Conservation (phyloP, 1,139 yeast species). For the Zygosaccharomyces pseudobailii region DNA sequence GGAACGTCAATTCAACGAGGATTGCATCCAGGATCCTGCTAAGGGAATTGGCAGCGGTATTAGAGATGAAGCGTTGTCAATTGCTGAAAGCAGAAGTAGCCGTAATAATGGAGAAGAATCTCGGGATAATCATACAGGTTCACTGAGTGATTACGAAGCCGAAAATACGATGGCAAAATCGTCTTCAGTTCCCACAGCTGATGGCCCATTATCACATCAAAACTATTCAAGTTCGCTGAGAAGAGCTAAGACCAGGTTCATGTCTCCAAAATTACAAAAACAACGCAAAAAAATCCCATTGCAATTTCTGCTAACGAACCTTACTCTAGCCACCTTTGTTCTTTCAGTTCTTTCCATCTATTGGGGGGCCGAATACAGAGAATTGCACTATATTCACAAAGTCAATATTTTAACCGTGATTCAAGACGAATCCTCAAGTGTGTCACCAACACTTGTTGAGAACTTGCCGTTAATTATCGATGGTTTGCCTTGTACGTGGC, state of each 20-base stretch:
- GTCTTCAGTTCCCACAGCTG: neutral
- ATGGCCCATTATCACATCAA: neutral
- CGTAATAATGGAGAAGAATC: neutral
- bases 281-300: constrained; percentile 11
- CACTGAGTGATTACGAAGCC: neutral
- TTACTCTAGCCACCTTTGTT: constrained; percentile 6
- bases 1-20: neutral
- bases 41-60: neutral
- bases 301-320: constrained; percentile 9
- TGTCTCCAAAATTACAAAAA: constrained; percentile 13
- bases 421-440: constrained; percentile 14
- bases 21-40: neutral
- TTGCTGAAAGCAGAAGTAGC: neutral
- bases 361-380: constrained; percentile 20
- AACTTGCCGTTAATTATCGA: constrained; percentile 15
- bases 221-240: neutral
- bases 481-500: constrained; percentile 23
- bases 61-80: neutral
- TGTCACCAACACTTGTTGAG: constrained; percentile 10
- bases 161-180: neutral
- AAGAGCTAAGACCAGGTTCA: constrained; percentile 6
- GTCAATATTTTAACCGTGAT: constrained; percentile 17
- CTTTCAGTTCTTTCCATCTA: constrained; percentile 16
- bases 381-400: constrained; percentile 11
- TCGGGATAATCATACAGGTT: neutral